Conservation (phyloP, 345 rosid genomes). For the Eucalyptus pumila region DNA sequence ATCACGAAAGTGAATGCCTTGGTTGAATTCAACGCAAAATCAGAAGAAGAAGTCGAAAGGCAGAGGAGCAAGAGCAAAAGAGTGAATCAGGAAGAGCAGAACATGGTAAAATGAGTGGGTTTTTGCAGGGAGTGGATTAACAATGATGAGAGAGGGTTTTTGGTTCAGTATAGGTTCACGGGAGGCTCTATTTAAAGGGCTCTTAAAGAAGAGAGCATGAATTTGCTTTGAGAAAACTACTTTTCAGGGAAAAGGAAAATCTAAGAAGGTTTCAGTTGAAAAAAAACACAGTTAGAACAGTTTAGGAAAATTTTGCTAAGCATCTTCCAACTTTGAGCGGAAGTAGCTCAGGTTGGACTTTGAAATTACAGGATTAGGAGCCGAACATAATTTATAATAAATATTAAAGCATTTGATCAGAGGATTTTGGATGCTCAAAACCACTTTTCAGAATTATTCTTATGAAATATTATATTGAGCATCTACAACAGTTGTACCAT, state of each 20-base stretch:
- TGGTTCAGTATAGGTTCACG: neutral
- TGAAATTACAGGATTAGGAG: neutral
- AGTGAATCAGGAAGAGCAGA: neutral
- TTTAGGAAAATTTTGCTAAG: neutral
- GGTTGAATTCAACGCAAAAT: neutral
- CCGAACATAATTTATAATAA: rapidly evolving
- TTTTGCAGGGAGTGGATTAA: neutral
- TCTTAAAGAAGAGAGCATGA: neutral
- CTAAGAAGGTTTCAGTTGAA: neutral
- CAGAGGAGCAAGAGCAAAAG: neutral
- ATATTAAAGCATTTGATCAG: neutral
- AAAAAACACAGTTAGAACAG: neutral
- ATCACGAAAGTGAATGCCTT: neutral
- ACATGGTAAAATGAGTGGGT: neutral
- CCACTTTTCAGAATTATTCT: neutral
- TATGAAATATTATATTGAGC: no score
- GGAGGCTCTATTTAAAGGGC: neutral
- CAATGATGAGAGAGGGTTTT: neutral
- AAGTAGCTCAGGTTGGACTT: neutral
- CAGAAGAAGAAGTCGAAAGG: neutral
- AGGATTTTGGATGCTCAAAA: neutral
- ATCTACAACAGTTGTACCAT: no score
- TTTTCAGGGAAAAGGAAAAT: neutral
- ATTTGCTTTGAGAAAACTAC: neutral
- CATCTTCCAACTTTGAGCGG: neutral